Evolutionary conservation across 345 rosid genomes (phyloP).

Genomic region (Zanthoxylum bungeanum): DNA sequence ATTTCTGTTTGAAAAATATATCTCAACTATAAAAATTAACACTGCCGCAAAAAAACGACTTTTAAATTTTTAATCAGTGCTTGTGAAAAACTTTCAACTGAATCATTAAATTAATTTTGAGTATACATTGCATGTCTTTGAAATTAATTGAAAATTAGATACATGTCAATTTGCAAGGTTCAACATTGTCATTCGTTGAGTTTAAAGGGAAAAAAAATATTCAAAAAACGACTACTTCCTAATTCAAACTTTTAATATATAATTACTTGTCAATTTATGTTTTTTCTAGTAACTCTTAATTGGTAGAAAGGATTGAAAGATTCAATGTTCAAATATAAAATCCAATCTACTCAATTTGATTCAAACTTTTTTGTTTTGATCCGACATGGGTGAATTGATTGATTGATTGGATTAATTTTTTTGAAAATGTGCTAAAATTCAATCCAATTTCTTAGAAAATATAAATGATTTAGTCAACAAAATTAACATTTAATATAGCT

Average conservation of each 20-base stretch:
- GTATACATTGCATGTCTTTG: not conserved
- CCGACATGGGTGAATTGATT: too few species aligned
- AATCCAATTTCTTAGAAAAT: too few species aligned
- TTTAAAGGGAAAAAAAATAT: too few species aligned
- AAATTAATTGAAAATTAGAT: not conserved
- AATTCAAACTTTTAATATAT: not conserved
- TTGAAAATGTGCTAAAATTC: too few species aligned
- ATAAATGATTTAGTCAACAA: too few species aligned
- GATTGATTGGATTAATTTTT: too few species aligned
- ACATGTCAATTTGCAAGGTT: not conserved
- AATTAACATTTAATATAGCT: too few species aligned
- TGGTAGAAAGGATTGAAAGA: not conserved
- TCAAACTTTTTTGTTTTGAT: too few species aligned
- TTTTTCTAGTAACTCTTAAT: not conserved
- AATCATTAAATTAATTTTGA: not conserved
- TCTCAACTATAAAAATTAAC: not conserved
- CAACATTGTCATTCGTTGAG: not conserved
- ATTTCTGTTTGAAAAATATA: not conserved
- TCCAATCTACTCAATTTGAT: too few species aligned
- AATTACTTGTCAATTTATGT: too few species aligned
- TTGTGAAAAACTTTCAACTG: not conserved
- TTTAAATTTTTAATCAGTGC: not conserved
- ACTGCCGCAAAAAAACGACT: not conserved
- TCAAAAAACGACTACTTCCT: not conserved
- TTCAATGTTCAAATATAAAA: too few species aligned